Conservation (phyloP, 2,329 filamentous ascomycete species). For the Beauveria medogensis region DNA sequence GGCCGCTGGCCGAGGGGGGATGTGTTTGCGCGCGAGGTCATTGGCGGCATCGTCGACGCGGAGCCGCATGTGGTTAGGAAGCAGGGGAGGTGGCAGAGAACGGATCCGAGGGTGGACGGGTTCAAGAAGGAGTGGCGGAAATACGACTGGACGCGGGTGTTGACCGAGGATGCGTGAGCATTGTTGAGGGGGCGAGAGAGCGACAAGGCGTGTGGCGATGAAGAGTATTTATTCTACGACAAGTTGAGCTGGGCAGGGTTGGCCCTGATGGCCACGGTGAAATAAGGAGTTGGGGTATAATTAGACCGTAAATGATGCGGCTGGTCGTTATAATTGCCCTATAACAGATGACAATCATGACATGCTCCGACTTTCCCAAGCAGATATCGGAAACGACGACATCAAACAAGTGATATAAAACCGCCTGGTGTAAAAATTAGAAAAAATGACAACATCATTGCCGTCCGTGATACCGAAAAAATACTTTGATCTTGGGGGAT, state of each 20-base stretch:
- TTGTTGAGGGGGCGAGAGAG: not conserved
- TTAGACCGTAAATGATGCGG: not conserved
- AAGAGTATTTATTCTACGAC: not conserved
- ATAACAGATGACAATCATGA: not conserved
- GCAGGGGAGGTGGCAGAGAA: slow-evolving; percentile 76
- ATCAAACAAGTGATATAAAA: not conserved
- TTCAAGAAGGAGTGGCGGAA: slow-evolving; percentile 84
- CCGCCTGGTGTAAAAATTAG: not conserved
- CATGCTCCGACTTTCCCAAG: not conserved
- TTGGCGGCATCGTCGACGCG: slow-evolving; percentile 85
- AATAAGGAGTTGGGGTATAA: no score
- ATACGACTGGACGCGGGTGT: slow-evolving; percentile 75
- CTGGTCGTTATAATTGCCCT: not conserved
- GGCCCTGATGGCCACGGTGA: no score
- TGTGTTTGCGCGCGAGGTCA: slow-evolving; percentile 81
- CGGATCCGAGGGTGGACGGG: slow-evolving; percentile 60
- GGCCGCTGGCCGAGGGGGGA: slow-evolving; percentile 84
- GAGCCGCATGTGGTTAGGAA: slow-evolving; percentile 79
- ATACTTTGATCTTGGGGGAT: not conserved
- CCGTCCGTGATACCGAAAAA: not conserved
- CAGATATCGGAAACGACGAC: not conserved
- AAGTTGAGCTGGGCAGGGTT: no score
- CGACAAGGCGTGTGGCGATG: not conserved
- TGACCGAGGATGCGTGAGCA: slow-evolving; percentile 29
- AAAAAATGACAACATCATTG: not conserved